Evolutionary conservation across 139 green algal genomes (phyloP), one percentile per base, ranked within the genome.

Genomic region (Marvania coccoides): DNA sequence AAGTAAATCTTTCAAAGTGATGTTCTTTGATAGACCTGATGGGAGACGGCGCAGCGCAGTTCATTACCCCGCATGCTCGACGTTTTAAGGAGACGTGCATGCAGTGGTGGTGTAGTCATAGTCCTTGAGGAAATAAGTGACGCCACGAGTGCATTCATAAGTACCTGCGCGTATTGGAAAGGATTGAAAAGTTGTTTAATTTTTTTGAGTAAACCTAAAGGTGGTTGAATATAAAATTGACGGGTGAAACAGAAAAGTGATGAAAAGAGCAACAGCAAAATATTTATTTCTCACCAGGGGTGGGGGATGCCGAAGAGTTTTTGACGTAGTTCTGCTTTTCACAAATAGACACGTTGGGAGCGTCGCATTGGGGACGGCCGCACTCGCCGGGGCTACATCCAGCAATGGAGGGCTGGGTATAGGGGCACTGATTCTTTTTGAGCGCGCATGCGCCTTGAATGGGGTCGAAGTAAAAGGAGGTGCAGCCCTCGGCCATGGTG

Each of bases 361-460:
- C 42, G 42, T 19, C 19, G 42, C 42, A 51, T 19, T 51, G 19
- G 19, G 19, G 19, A 51, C 42, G 42, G 42, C 42, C 42, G 42
- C 42, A 51, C 19, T 51, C 19, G n/a, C n/a, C n/a, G n/a, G n/a
- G n/a, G 19, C 19, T 51, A 51, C 42, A 51, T 19, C 42, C 42
- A 28, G 19, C 19, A 51, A 51, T 51, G 19, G 19, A 19, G 19
- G 19, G 19, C 19, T 19, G 19, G 19, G 19, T 19, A 51, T 51
- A 63, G 55, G 55, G 55, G 36, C 55, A 63, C n/a, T 63, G 15
- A 51, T 38, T 58, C 9, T 45, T 72, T 47, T 80, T 80, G 5
- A 80, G 69, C 47, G 72, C 75, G 64, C 73, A 80, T 29, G 13
- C 14, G 29, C 58, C n/a, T 33, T 67, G 47, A 2, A 24, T 14